Conservation (phyloP, 2,329 filamentous ascomycete genomes). For the Xylariaceae sp. region DNA sequence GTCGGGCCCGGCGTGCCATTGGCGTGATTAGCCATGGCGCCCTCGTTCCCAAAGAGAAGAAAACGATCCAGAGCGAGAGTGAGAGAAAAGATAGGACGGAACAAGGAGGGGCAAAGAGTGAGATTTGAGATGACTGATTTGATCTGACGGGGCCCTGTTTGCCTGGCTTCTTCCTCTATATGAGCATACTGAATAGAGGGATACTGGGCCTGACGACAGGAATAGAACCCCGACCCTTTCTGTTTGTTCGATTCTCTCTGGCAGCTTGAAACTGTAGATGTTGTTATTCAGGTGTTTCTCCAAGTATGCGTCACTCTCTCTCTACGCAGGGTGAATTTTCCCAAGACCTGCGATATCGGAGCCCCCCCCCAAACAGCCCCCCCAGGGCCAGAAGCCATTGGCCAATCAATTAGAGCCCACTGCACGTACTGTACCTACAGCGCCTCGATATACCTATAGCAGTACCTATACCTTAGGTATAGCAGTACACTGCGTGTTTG, state of each 20-base stretch:
- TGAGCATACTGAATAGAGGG: slow-evolving; percentile 1
- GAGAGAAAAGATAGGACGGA: background rate
- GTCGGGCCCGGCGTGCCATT: slow-evolving; percentile 49
- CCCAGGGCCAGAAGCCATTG: slow-evolving; percentile 2
- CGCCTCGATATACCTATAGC: no score
- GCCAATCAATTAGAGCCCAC: slow-evolving; percentile 7
- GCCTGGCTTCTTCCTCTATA: background rate
- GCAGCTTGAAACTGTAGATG: no score
- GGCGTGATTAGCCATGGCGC: slow-evolving; percentile 29
- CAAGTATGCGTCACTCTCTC: slow-evolving; percentile 17
- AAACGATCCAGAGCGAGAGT: background rate
- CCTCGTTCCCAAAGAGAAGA: background rate
- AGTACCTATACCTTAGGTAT: no score
- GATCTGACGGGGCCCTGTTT: background rate
- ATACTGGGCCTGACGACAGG: background rate
- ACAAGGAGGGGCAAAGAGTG: background rate
- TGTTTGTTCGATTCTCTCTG: background rate
- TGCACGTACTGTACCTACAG: no score
- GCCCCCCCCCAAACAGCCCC: background rate
- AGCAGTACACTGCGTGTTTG: no score
- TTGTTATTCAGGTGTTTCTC: no score
- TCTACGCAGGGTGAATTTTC: slow-evolving; percentile 13
- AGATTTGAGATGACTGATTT: background rate
- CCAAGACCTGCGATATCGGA: slow-evolving; percentile 15
- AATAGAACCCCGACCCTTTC: background rate